Base-by-base conservation (phyloP, 2,329 filamentous ascomycete species). In the Sarocladium strictum region DNA sequence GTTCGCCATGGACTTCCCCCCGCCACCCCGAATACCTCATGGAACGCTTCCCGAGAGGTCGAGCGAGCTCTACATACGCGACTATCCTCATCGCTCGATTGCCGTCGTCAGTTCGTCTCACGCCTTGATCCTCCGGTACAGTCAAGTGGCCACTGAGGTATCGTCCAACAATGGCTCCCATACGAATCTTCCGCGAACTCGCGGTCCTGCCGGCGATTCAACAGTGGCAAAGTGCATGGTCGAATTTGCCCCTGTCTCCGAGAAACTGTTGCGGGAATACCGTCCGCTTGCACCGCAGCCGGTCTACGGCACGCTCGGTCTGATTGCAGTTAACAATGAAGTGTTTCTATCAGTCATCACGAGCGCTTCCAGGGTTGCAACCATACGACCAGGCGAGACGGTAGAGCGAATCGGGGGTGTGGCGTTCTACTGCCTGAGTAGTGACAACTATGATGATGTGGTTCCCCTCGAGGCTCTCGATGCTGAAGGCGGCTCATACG, bases 331-430 rank as follows among this genome's bases (percentile, higher is more conserved):
- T 58, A 84, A 85, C 58, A 80, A 84, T 57, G 90, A 97, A 73
- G 86, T 97, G 14, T 97, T 97, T 67, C 76, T 97, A 15, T 94
- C 91, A 58, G 87, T 97, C 55, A 89, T 97, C 53, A 95, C 89
- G 26, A 83, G 85, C 45, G 87, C 90, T 35, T 80, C 83, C 19
- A 84, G 86, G 58, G 90, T 92, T 5, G 93, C 92, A 15, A 90
- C 84, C 1, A 80, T 97, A 49, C 80, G 91, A 49, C 91, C 91
- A 0, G 90, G 90, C 47, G 93, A 97, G 76, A 93, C 87, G 3
- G 86, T 97, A 23, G 89, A 94, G 72, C 85, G 86, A 68, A 97
- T 97, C 63, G 80, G 85, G 57, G 84, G 81, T 19, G 93, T 97
- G 56, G 89, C 94, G 60, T 97, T 97, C 68, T 90, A 96, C 73